These are phyloP conservation scores for Gaeumannomyces tritici DNA, from an alignment of 2,329 filamentous ascomycete genomes.

Conservation along the genomic window DNA sequence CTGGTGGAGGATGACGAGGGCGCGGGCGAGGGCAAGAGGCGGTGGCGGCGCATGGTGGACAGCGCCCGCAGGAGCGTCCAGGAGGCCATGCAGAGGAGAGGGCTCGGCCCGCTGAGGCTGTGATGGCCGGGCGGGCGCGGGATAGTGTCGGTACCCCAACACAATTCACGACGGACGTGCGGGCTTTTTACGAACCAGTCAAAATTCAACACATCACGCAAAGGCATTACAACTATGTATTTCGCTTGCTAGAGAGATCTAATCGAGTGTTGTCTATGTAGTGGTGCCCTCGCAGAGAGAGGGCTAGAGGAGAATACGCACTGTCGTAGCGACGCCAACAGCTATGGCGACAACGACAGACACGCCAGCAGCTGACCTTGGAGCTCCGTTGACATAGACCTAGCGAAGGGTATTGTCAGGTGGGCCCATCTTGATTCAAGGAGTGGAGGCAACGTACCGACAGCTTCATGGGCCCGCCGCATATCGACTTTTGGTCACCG, in stretches of 20 bases:
- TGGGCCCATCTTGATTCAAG: background rate
- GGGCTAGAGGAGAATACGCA: background rate
- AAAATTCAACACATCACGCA: too few relatives aligned
- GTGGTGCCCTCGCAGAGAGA: background rate
- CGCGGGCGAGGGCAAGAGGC: slow-evolving; percentile 22
- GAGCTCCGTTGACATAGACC: slow-evolving; percentile 8
- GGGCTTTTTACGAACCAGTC: too few relatives aligned
- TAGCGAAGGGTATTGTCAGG: background rate
- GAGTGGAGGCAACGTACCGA: slow-evolving; percentile 20
- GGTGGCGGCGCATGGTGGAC: slow-evolving; percentile 36
- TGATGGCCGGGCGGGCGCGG: slow-evolving; percentile 12
- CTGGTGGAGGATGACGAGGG: slow-evolving; percentile 39
- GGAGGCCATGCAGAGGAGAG: slow-evolving; percentile 43
- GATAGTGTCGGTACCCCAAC: background rate
- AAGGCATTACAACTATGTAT: background rate
- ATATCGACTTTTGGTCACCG: slow-evolving; percentile 39
- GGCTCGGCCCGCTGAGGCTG: slow-evolving; percentile 45
- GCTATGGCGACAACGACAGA: background rate
- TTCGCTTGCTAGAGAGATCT: background rate
- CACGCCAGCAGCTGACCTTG: background rate
- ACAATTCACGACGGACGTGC: background rate
- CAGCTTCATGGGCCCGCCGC: slow-evolving; percentile 42
- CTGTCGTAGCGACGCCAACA: background rate
- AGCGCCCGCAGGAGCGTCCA: slow-evolving; percentile 42
- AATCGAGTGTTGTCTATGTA: background rate